These are phyloP conservation scores for Tagetes erecta DNA, from an alignment of 129 eudicot genomes.

Conservation along the genomic window DNA sequence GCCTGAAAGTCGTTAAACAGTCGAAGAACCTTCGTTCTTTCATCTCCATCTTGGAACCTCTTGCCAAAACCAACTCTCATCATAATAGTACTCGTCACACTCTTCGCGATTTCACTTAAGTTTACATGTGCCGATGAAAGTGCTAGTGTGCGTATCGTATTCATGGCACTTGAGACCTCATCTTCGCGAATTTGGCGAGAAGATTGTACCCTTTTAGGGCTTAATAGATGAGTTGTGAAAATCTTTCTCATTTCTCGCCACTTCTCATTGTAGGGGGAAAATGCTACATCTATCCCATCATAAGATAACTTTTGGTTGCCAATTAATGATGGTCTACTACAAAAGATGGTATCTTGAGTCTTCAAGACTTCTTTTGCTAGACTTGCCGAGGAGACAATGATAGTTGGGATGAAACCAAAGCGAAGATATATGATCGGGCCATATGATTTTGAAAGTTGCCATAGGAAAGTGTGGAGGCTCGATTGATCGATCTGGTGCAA, in stretches of 20 bases:
- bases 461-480: slow-evolving; percentile 23
- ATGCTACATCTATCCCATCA: slow-evolving; percentile 21
- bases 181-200: slow-evolving; percentile 26
- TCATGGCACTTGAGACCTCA: slow-evolving; percentile 23
- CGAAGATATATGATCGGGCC: slow-evolving; percentile 27
- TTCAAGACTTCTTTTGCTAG: slow-evolving; percentile 28
- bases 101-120: slow-evolving; percentile 17
- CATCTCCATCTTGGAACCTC: slow-evolving; percentile 24
- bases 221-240: slow-evolving; percentile 8
- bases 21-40: slow-evolving; percentile 16
- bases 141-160: slow-evolving; percentile 4
- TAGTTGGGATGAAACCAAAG: slow-evolving; percentile 24
- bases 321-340: slow-evolving; percentile 12
- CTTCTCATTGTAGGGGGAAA: slow-evolving; percentile 10
- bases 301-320: slow-evolving; percentile 19
- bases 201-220: slow-evolving; percentile 13
- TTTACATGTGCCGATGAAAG: slow-evolving; percentile 19
- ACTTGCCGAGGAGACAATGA: slow-evolving; percentile 26
- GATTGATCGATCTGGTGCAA: slow-evolving; percentile 30
- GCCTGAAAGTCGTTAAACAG: slow-evolving; percentile 24
- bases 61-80: slow-evolving; percentile 27
- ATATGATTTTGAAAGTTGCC: slow-evolving; percentile 31
- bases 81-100: slow-evolving; percentile 15
- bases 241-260: slow-evolving; percentile 34
- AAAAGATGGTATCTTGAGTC: slow-evolving; percentile 21